Evolutionary conservation across 129 eudicot species (phyloP).

Genomic region (Deinandra increscens): DNA sequence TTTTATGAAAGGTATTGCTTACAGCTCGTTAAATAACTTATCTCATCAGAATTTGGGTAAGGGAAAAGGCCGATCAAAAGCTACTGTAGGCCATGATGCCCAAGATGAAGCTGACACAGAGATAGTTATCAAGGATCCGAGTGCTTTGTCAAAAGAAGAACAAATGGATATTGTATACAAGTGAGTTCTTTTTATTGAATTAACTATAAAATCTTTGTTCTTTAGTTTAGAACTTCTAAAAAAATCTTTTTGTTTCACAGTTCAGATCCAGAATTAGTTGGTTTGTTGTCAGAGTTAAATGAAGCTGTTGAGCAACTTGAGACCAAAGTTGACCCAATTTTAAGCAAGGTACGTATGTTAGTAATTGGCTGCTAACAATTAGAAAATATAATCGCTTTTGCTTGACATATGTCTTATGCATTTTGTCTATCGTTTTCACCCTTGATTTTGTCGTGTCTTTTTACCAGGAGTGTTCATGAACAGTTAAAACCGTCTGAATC

Average conservation of each 20-base stretch:
- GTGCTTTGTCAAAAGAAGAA: slow-evolving; percentile 75
- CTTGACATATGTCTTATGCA: too few relatives aligned
- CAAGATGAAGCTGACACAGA: slow-evolving; percentile 50
- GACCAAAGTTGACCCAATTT: slow-evolving; percentile 67
- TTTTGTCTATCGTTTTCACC: too few relatives aligned
- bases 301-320: slow-evolving; percentile 76
- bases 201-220: not conserved
- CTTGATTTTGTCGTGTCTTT: not conserved
- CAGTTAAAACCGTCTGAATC: not conserved
- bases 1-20: not conserved
- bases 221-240: not conserved
- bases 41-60: slow-evolving; percentile 50
- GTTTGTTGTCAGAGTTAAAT: slow-evolving; percentile 73
- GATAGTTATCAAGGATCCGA: slow-evolving; percentile 68
- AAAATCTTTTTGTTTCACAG: slow-evolving; percentile 38
- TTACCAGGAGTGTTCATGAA: not conserved
- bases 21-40: not conserved
- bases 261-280: slow-evolving; percentile 86
- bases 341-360: slow-evolving; percentile 51
- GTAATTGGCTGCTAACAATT: not conserved
- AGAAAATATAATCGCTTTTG: not conserved
- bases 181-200: slow-evolving; percentile 35
- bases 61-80: slow-evolving; percentile 48
- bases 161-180: slow-evolving; percentile 84
- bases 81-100: slow-evolving; percentile 38